phyloP scores from a whole-genome alignment of 257 asterid species.

The Mitragyna speciosa region DNA sequence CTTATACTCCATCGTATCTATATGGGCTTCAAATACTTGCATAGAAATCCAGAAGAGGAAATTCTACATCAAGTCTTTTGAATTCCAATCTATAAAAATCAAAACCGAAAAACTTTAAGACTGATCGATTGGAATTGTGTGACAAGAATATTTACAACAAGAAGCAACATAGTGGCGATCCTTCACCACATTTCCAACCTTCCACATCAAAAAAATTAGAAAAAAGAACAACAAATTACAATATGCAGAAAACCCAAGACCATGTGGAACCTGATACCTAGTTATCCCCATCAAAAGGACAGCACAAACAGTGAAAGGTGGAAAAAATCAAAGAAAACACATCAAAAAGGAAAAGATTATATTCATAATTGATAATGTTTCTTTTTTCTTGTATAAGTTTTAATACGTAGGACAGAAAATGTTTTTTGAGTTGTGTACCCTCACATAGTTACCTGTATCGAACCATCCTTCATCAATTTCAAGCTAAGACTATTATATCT shows the following conservation, averaged over 20 bases:
- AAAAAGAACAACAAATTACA: background rate
- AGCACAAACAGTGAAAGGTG: background rate
- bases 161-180: background rate
- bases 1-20: too few species aligned
- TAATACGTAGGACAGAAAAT: background rate
- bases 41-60: too few species aligned
- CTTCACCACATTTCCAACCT: background rate
- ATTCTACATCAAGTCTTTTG: background rate
- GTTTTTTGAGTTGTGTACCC: slow-evolving; percentile 27
- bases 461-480: slow-evolving; percentile 45
- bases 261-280: background rate
- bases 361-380: background rate
- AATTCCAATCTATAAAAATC: background rate
- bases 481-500: slow-evolving; percentile 52
- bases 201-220: background rate
- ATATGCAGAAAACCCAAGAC: slow-evolving; percentile 2
- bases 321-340: background rate
- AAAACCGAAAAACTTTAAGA: background rate
- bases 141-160: background rate
- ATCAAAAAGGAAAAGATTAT: slow-evolving; percentile 1
- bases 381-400: background rate
- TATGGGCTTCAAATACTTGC: too few species aligned
- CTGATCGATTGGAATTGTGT: background rate
- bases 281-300: background rate
- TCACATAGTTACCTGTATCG: slow-evolving; percentile 31